Conservation (phyloP, 768 basidiomycete genomes). For the Tylopilus felleus region DNA sequence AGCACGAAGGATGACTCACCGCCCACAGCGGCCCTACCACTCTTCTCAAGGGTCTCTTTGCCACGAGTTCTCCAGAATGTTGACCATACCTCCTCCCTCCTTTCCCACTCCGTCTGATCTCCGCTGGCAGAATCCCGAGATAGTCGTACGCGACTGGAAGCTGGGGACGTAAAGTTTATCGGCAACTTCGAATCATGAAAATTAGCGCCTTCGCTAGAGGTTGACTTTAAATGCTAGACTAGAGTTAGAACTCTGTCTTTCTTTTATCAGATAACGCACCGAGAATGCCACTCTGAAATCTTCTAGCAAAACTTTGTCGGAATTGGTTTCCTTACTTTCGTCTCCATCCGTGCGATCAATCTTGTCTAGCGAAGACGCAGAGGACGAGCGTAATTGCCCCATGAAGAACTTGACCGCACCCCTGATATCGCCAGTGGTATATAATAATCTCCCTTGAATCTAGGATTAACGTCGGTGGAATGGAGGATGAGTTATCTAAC, state of each 20-base stretch:
- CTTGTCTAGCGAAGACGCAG: constrained; percentile 18
- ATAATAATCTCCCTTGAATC: constrained; percentile 71
- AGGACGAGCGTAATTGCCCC: constrained; percentile 56
- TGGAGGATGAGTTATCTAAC: constrained; percentile 33
- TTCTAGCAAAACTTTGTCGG: constrained; percentile 73
- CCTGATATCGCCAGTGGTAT: constrained; percentile 82
- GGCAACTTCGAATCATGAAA: constrained; percentile 56
- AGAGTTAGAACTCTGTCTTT: not conserved
- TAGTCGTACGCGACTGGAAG: constrained; percentile 56
- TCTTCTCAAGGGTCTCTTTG: constrained; percentile 49
- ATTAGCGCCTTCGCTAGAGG: constrained; percentile 43
- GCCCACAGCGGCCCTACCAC: constrained; percentile 58
- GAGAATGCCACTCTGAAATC: constrained; percentile 87
- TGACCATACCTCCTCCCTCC: constrained; percentile 63
- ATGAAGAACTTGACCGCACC: constrained; percentile 79
- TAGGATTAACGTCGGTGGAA: constrained; percentile 7
- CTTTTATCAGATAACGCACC: constrained; percentile 41
- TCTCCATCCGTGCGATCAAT: constrained; percentile 16
- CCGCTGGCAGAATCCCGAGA: constrained; percentile 46
- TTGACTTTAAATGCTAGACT: constrained; percentile 67
- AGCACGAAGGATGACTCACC: constrained; percentile 40
- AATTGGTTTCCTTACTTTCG: constrained; percentile 33
- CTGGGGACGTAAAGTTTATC: constrained; percentile 58
- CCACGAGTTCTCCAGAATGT: constrained; percentile 55
- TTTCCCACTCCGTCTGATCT: constrained; percentile 53